phyloP scores from a whole-genome alignment of 352 stramenopile species.

The Globisporangium paddicum region DNA sequence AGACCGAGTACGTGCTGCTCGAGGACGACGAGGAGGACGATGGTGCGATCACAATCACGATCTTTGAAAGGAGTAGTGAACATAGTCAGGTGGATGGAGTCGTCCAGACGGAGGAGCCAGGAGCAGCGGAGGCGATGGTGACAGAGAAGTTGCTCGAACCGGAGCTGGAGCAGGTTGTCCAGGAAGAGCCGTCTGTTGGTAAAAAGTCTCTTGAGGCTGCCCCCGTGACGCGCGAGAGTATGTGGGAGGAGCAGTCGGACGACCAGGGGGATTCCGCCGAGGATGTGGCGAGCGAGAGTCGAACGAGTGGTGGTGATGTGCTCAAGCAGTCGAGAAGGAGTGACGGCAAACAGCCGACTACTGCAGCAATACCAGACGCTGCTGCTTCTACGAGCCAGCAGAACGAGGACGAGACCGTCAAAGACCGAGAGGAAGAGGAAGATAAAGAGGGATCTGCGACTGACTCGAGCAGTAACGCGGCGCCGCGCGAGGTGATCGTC shows the following conservation, averaged over 20 bases:
- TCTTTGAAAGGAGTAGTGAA: not conserved
- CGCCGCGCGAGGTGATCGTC: conserved; percentile 47
- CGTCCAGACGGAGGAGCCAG: not conserved
- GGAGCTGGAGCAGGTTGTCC: not conserved
- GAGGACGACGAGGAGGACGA: conserved; percentile 35
- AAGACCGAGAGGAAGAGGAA: conserved; percentile 13
- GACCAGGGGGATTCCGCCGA: conserved; percentile 23
- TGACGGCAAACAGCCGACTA: not conserved
- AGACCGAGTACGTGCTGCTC: conserved; percentile 34
- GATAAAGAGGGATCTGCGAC: conserved; percentile 21
- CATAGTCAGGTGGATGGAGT: not conserved
- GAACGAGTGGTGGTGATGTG: not conserved
- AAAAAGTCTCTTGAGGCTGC: not conserved
- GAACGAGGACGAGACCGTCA: not conserved
- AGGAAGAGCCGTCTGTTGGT: not conserved
- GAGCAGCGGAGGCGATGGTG: not conserved
- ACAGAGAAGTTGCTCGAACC: not conserved
- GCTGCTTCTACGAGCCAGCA: not conserved
- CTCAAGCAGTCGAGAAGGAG: not conserved
- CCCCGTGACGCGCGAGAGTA: conserved; percentile 61
- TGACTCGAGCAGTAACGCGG: conserved; percentile 4
- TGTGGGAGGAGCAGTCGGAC: conserved; percentile 68
- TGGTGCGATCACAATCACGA: not conserved
- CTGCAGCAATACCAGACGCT: not conserved
- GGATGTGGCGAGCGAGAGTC: conserved; percentile 3